Evolutionary conservation across 1,139 yeast species (phyloP), one percentile per base, ranked within the genome.

Genomic region (Wickerhamomyces sp.): DNA sequence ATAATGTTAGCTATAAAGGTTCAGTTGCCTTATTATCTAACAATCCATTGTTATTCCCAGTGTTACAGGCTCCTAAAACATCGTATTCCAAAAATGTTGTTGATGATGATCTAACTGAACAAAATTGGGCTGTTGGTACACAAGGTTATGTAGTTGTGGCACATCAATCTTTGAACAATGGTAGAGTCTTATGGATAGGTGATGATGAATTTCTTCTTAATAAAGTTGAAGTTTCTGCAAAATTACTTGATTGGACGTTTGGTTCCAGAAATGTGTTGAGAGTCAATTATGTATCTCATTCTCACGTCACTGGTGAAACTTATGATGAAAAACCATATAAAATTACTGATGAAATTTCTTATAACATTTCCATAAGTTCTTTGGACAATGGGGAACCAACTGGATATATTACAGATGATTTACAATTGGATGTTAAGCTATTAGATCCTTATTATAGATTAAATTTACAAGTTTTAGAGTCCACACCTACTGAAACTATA

Each of bases 391-490:
- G 29, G 12, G 29, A 17, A 16, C 8, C 16, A 13, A 16, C 8
- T 24, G 28, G 35, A 3, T 89, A 61, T 57, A 51, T 59, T 25
- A 60, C 74, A 8, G 64, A 67, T 34, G 82, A 79, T 45, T 64
- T 89, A 38, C 98, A 94, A 65, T 67, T 94, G 45, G 89, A 89
- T 50, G 79, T 90, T 61, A 79, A 77, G 55, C 83, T 94, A 94
- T 76, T 94, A 51, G 97, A 92, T 61, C 98, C 99, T 36, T 92
- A 90, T 68, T 89, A 89, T 60, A 79, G 98, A 57, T 60, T 90
- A 42, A 80, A 73, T 49, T 64, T 84, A 58, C 48, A 59, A 28
- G 67, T 74, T 17, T 46, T 58, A 9, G 48, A 53, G 10, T 41
- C 55, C 1, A 41, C 45, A 1, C 55, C 49, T 10, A 58, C 55